phyloP scores from a whole-genome alignment of 306 rosid species.

The Astragalus glycyphyllos region DNA sequence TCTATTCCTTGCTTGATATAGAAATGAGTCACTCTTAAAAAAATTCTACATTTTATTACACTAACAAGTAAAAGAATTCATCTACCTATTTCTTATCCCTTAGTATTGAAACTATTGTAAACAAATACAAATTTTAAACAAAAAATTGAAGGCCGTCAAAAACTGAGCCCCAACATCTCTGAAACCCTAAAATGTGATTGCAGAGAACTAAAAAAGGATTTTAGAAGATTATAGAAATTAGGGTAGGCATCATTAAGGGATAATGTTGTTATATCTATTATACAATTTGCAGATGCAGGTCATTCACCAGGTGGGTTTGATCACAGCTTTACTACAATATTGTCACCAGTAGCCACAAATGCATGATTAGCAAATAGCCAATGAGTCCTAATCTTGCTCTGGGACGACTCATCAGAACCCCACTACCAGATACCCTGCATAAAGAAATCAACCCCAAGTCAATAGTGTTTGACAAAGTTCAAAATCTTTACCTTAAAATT shows the following conservation, averaged over 20 bases:
- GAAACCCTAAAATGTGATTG: constrained; percentile 82
- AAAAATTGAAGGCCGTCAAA: constrained; percentile 29
- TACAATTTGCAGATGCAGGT: constrained; percentile 62
- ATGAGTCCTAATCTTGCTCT: constrained; percentile 86
- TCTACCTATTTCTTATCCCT: constrained; percentile 39
- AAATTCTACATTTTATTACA: constrained; percentile 39
- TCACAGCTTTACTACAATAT: constrained; percentile 60
- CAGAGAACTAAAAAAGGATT: constrained; percentile 58
- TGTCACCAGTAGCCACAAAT: constrained; percentile 85
- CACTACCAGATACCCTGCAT: constrained; percentile 92
- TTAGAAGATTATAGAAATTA: constrained; percentile 35
- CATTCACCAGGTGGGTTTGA: constrained; percentile 30
- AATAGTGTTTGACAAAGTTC: constrained; percentile 1
- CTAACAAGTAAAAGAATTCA: constrained; percentile 35
- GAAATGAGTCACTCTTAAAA: constrained; percentile 30
- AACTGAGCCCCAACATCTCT: constrained; percentile 54
- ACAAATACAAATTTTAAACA: constrained; percentile 27
- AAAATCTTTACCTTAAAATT: not conserved
- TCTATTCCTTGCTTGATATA: constrained; percentile 32
- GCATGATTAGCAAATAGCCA: constrained; percentile 77
- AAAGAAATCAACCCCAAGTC: constrained; percentile 32
- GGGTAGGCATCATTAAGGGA: constrained; percentile 40
- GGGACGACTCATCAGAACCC: constrained; percentile 90
- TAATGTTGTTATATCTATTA: constrained; percentile 48
- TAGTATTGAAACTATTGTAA: constrained; percentile 36